Evolutionary conservation across 139 green algal species (phyloP), one percentile per base, ranked within the genome.

Genomic region (Coelastrella sp.): DNA sequence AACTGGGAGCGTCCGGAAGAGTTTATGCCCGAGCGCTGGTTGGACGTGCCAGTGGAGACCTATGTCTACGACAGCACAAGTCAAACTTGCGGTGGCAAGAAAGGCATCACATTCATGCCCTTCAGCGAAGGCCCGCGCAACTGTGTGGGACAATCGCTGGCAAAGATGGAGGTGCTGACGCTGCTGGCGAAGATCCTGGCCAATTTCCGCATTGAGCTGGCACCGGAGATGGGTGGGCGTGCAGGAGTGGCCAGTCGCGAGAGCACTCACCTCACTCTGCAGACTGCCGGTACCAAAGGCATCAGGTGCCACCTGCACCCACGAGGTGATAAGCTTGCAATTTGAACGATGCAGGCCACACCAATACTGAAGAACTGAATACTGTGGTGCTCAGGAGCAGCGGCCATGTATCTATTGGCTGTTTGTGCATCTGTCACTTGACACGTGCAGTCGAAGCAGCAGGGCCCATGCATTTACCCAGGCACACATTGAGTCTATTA

Each of bases 61-160:
- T 91, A 88, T 50, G 86, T 91, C 32, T 75, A 86, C 37, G 85
- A 90, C 59, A 81, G 77, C 74, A 69, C 23, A 45, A 32, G 19
- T 9, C 23, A 30, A 2, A 73, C 53, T 43, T 63, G 4, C 19
- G 60, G 8, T 25, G 68, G 13, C 27, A 78, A 87, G 63, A 27
- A 40, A 2, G 76, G 80, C 43, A 81, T 91, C 30, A 81, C 60
- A 17, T 94, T 90, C 84, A 87, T 93, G 68, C 91, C 91, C 17
- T 96, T 96, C 82, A 87, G 82, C 13, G 68, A 89, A 48, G 88
- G 88, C 2, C 78, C 83, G 0, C 83, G 92, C 19, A 92, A 93
- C 89, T 96, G 93, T 45, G 88, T 95, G 6, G 93, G 93, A 17
- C 91, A 96, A 71, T 89, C 76, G 34, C 87, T 95, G 48, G 93